These are phyloP conservation scores for Alternaria atra DNA, from an alignment of 2,329 filamentous ascomycete species.

Conservation along the genomic window DNA sequence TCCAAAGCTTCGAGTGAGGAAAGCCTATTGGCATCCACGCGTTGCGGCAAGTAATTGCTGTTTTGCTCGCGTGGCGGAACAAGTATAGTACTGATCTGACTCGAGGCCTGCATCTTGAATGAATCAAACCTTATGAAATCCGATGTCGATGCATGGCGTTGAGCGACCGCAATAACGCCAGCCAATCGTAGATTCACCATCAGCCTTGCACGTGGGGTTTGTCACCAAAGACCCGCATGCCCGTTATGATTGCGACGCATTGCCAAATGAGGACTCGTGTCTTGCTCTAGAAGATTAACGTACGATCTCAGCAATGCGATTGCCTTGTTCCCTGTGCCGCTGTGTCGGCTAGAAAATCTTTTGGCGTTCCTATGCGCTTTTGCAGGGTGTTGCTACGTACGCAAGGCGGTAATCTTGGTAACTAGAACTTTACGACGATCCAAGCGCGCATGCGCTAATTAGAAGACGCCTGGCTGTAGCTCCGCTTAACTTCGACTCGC, in stretches of 20 bases:
- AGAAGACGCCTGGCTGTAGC: background rate
- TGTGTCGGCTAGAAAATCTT: background rate
- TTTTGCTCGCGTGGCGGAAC: background rate
- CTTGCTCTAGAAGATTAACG: background rate
- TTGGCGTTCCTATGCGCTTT: background rate
- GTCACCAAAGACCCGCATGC: background rate
- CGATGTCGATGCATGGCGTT: conserved; percentile 4
- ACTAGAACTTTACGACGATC: background rate
- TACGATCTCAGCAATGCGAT: background rate
- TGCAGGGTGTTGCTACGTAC: background rate
- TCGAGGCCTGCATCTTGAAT: background rate
- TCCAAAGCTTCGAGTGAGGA: background rate
- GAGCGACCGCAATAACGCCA: conserved; percentile 7
- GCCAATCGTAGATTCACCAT: conserved; percentile 3
- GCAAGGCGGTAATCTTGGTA: background rate
- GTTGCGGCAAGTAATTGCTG: background rate
- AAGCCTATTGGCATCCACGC: background rate
- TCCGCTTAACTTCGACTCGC: background rate
- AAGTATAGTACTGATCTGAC: background rate
- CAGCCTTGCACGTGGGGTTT: background rate
- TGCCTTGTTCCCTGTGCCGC: background rate
- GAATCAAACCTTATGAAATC: background rate
- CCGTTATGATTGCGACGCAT: background rate
- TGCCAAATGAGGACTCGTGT: background rate
- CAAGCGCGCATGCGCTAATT: background rate